Evolutionary conservation across 371 early-diverging fungal species (phyloP).

Genomic region (Rhizopus sp.): DNA sequence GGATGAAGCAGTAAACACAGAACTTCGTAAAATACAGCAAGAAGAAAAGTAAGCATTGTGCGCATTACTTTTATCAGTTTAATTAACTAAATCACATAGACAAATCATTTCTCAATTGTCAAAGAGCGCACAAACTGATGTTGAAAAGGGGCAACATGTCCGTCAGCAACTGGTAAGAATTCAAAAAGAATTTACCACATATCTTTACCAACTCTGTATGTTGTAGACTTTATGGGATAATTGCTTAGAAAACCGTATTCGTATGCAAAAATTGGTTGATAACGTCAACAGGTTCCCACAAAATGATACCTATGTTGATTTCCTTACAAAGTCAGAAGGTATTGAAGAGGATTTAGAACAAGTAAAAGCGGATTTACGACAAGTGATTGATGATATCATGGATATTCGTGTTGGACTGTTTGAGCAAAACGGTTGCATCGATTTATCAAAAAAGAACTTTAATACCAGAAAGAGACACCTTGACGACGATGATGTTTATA

Average conservation of each 20-base stretch:
- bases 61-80: neutral
- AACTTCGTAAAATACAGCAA: conserved; percentile 74
- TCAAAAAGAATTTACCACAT: neutral
- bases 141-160: conserved; percentile 91
- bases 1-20: conserved; percentile 53
- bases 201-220: neutral
- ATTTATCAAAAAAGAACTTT: conserved; percentile 24
- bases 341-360: conserved; percentile 31
- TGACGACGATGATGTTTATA: conserved; percentile 58
- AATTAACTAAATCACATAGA: conserved; percentile 15
- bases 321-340: conserved; percentile 36
- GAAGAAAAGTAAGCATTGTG: conserved; percentile 70
- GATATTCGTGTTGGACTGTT: conserved; percentile 40
- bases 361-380: conserved; percentile 38
- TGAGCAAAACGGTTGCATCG: conserved; percentile 38
- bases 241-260: conserved; percentile 86
- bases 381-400: conserved; percentile 49
- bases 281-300: conserved; percentile 85
- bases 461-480: conserved; percentile 49
- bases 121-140: conserved; percentile 74
- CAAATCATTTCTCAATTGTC: conserved; percentile 68
- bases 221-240: conserved; percentile 80
- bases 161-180: conserved; percentile 60
- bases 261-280: conserved; percentile 78
- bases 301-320: conserved; percentile 35